Conservation (phyloP, 345 rosid species). For the Populus tremula region DNA sequence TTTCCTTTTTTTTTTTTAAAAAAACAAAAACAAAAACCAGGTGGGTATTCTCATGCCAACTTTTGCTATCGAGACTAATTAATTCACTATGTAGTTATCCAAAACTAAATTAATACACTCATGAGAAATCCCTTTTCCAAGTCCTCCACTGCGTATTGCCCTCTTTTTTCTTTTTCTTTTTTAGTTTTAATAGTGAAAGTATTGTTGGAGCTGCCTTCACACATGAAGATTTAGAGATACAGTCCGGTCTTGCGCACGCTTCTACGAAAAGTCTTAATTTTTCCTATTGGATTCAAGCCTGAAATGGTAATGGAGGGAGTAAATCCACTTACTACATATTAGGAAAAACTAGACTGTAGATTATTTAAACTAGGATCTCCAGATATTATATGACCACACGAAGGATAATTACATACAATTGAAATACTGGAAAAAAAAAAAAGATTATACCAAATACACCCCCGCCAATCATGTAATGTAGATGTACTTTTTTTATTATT, state of each 20-base stretch:
- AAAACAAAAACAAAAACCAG: too few relatives aligned
- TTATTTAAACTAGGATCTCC: neutral
- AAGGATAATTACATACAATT: neutral
- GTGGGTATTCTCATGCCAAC: neutral
- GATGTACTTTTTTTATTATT: too few relatives aligned
- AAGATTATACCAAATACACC: neutral
- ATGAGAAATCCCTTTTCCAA: neutral
- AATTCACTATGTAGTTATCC: neutral
- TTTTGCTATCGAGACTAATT: neutral
- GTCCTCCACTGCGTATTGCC: neutral
- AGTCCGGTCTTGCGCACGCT: neutral
- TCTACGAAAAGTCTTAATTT: too few relatives aligned
- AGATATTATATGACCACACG: neutral
- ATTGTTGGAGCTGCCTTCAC: neutral
- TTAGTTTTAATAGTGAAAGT: neutral
- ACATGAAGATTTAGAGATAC: neutral
- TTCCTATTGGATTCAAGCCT: neutral
- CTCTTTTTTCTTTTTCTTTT: too few relatives aligned
- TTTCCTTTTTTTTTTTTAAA: too few relatives aligned
- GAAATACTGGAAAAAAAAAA: neutral
- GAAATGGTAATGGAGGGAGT: neutral
- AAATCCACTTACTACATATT: neutral
- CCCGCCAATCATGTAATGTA: neutral
- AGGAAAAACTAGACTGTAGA: neutral
- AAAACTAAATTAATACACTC: too few relatives aligned